Evolutionary conservation across 2,329 filamentous ascomycete genomes (phyloP).

Genomic region (Sphaerulina musiva): DNA sequence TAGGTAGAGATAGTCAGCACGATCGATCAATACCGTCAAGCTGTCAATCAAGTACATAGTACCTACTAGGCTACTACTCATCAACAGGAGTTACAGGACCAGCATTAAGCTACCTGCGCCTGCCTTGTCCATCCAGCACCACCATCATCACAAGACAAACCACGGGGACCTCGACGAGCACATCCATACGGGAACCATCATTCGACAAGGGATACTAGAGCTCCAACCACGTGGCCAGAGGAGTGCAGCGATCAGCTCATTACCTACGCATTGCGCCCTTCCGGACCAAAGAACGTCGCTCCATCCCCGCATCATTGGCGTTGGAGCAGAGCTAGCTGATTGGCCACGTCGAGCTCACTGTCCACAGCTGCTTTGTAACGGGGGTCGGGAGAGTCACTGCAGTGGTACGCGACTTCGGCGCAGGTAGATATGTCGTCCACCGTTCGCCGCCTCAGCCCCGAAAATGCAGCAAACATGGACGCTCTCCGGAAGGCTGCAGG

Average conservation of each 20-base stretch:
- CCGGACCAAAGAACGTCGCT: background rate
- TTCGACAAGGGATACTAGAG: too few relatives aligned
- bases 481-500: constrained; percentile 23
- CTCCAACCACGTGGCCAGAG: background rate
- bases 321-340: constrained; percentile 3
- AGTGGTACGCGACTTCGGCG: constrained; percentile 6
- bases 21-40: too few relatives aligned
- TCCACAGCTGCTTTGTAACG: constrained; percentile 3
- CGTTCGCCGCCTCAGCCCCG: constrained; percentile 6
- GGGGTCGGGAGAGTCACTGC: constrained; percentile 4
- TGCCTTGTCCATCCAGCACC: too few relatives aligned
- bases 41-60: too few relatives aligned
- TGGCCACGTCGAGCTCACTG: constrained; percentile 1
- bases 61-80: too few relatives aligned
- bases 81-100: too few relatives aligned
- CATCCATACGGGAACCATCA: too few relatives aligned
- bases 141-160: too few relatives aligned
- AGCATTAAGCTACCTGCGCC: too few relatives aligned
- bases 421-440: constrained; percentile 15
- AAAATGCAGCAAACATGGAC: constrained; percentile 22
- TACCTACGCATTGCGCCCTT: constrained; percentile 7
- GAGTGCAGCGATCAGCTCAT: background rate
- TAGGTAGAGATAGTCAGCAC: too few relatives aligned
- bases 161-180: too few relatives aligned
- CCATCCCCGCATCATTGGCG: constrained; percentile 5